These are phyloP conservation scores for Avena sativa DNA, from an alignment of 176 grass and related monocot genomes.

Conservation along the genomic window DNA sequence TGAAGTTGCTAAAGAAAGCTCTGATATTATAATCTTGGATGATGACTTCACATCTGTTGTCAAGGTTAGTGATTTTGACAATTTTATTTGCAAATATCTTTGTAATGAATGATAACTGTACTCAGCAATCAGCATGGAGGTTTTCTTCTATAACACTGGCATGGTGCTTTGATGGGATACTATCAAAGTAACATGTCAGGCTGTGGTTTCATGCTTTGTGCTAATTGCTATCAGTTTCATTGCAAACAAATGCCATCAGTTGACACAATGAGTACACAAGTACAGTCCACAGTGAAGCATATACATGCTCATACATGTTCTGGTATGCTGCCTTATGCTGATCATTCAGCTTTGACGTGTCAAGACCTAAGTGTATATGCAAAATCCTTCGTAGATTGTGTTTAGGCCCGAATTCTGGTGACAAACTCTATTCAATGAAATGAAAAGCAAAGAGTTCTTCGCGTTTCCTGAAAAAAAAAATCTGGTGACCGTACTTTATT, in stretches of 20 bases:
- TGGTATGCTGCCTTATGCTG: conserved; percentile 13
- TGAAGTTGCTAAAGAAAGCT: conserved; percentile 99
- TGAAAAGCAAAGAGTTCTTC: no score
- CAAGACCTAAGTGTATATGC: conserved; percentile 12
- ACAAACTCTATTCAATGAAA: neutral
- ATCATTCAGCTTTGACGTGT: neutral
- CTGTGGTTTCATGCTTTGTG: conserved; percentile 27
- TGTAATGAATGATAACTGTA: conserved; percentile 21
- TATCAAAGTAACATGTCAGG: neutral
- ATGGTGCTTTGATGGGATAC: neutral
- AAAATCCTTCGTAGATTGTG: conserved; percentile 31
- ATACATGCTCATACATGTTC: conserved; percentile 2
- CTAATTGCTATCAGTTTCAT: conserved; percentile 23
- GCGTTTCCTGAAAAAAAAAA: no score
- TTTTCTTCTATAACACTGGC: conserved; percentile 23
- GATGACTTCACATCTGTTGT: conserved; percentile 96
- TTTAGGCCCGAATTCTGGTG: conserved; percentile 19
- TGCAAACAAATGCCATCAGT: neutral
- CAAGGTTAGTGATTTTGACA: conserved; percentile 67
- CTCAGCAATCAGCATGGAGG: neutral
- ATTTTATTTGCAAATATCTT: neutral
- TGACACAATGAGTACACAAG: conserved; percentile 18
- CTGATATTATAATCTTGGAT: conserved; percentile 96
- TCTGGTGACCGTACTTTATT: neutral
- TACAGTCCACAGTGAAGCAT: conserved; percentile 9